Evolutionary conservation across 306 rosid species (phyloP).

Genomic region (Malus sylvestris): DNA sequence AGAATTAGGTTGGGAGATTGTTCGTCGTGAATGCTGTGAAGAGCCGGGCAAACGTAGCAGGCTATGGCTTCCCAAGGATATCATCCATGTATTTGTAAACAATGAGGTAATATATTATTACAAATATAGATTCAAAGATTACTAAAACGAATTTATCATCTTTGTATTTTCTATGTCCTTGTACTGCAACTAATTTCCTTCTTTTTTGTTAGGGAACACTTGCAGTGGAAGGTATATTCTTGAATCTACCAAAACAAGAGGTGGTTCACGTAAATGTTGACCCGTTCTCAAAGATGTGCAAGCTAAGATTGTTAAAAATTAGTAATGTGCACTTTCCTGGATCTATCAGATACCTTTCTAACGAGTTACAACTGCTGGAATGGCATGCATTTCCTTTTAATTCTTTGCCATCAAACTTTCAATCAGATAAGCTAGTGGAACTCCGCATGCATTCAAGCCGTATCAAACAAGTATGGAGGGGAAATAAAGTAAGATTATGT

Average conservation of each 20-base stretch:
- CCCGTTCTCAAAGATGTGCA: conserved; percentile 10
- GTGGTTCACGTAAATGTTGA: not conserved
- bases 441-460: conserved; percentile 12
- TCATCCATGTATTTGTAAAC: not conserved
- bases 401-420: conserved; percentile 9
- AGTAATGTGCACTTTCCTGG: not conserved
- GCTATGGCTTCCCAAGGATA: conserved; percentile 16
- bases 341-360: not conserved
- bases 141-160: not conserved
- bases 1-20: conserved; percentile 18
- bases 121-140: not conserved
- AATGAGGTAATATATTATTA: not conserved
- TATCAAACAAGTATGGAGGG: conserved; percentile 7
- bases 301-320: conserved; percentile 14
- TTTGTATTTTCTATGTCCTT: too few species aligned
- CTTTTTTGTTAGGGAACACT: not conserved
- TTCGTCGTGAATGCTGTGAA: not conserved
- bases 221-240: not conserved
- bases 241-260: not conserved
- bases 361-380: conserved; percentile 13
- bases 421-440: conserved; percentile 15
- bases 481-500: conserved; percentile 1
- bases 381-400: conserved; percentile 18
- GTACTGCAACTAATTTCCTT: not conserved
- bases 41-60: conserved; percentile 2